A percentile compares a stretch with the other conserved stretches of the same genome.
phyloP scores from a whole-genome alignment of 768 basidiomycete species.

The Lactarius quietus region DNA sequence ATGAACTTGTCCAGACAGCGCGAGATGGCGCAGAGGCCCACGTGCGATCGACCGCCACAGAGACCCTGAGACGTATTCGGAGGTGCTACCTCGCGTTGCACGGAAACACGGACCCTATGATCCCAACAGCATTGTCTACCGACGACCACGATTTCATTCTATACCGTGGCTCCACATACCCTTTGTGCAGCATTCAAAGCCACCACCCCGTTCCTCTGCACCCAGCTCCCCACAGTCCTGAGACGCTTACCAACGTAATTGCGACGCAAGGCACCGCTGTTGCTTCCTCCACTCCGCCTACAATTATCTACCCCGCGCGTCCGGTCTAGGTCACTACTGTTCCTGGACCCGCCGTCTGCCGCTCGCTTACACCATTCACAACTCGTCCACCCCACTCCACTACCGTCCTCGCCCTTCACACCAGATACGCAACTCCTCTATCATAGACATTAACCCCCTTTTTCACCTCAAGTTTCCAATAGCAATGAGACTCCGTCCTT shows the following conservation, averaged over 20 bases:
- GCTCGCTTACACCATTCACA: too few species aligned
- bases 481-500: too few species aligned
- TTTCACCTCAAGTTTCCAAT: too few species aligned
- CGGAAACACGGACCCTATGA: neutral
- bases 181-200: constrained; percentile 3
- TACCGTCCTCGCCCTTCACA: neutral
- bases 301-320: neutral
- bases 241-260: neutral
- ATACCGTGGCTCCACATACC: neutral
- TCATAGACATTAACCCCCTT: too few species aligned
- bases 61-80: neutral
- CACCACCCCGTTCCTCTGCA: neutral
- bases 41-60: neutral
- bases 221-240: neutral
- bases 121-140: neutral
- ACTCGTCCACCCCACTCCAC: too few species aligned
- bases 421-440: neutral
- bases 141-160: neutral
- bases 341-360: too few species aligned
- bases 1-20: neutral
- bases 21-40: neutral
- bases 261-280: neutral
- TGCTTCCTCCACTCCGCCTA: neutral
- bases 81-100: neutral
- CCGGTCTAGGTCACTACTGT: neutral